Conservation (phyloP, 306 rosid genomes). For the Trifolium subterraneum region DNA sequence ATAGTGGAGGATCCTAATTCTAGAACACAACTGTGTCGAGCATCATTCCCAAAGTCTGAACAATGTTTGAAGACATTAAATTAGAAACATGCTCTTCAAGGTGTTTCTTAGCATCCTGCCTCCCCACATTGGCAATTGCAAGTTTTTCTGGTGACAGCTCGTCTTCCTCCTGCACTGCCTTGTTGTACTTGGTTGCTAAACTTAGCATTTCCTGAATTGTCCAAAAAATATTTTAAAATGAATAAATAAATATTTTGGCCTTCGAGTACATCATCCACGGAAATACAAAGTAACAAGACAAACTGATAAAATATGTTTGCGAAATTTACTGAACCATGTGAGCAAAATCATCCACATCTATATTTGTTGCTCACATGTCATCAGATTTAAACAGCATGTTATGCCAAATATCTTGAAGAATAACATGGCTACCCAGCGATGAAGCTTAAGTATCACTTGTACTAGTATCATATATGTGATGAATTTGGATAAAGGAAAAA, state of each 20-base stretch:
- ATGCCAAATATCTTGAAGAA: too few relatives aligned
- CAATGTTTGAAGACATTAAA: conserved; percentile 92
- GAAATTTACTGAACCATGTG: neutral
- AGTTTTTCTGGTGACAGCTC: conserved; percentile 90
- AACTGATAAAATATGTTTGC: neutral
- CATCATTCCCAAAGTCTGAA: conserved; percentile 94
- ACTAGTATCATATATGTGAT: neutral
- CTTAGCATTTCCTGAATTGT: conserved; percentile 77
- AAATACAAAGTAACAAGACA: neutral
- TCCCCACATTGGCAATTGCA: conserved; percentile 62
- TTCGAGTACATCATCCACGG: neutral
- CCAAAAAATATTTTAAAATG: neutral
- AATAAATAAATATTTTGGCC: neutral
- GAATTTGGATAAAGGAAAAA: neutral
- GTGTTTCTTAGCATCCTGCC: conserved; percentile 93
- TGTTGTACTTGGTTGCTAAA: conserved; percentile 81
- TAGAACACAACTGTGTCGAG: conserved; percentile 92
- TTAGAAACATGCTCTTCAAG: conserved; percentile 93
- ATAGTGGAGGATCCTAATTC: neutral
- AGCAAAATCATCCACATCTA: too few relatives aligned
- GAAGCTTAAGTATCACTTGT: neutral
- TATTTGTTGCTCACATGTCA: too few relatives aligned
- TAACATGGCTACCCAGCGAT: neutral
- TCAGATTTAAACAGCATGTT: too few relatives aligned
- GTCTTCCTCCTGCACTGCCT: conserved; percentile 97